Evolutionary conservation across 176 grass and related monocot genomes (phyloP).

Genomic region (barley (Hordeum vulgare)): DNA sequence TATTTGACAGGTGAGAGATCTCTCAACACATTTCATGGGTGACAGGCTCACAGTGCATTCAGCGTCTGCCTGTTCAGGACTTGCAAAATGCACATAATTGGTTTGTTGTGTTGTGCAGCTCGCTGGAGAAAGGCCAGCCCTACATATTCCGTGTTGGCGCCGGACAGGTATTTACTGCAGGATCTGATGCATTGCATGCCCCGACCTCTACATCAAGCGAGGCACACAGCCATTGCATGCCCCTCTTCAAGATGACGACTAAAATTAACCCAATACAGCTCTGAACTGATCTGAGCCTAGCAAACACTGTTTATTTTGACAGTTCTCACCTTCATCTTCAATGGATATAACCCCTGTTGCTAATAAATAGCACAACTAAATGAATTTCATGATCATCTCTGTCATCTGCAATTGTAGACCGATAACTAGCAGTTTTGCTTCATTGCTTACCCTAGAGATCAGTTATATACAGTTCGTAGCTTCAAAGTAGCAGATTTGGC

Average conservation of each 20-base stretch:
- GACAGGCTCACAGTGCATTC: background rate
- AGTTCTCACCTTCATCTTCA: background rate
- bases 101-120: constrained; percentile 34
- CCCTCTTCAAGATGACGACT: background rate
- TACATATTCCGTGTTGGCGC: constrained; percentile 95
- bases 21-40: background rate
- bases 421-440: too few species aligned
- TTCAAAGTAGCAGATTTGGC: background rate
- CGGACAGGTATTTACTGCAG: constrained; percentile 51
- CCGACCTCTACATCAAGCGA: too few species aligned
- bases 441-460: background rate
- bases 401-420: background rate
- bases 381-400: background rate
- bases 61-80: background rate
- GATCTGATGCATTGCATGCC: background rate
- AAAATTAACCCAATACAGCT: background rate
- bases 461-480: background rate
- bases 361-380: background rate
- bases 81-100: background rate
- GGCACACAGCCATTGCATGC: background rate
- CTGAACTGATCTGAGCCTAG: background rate
- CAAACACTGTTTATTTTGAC: background rate
- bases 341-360: background rate
- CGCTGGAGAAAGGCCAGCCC: constrained; percentile 71
- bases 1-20: constrained; percentile 70